A percentile compares a stretch with the other conserved stretches of the same genome.
Conservation (phyloP, 2,329 filamentous ascomycete species). For the Microsporum audouinii region DNA sequence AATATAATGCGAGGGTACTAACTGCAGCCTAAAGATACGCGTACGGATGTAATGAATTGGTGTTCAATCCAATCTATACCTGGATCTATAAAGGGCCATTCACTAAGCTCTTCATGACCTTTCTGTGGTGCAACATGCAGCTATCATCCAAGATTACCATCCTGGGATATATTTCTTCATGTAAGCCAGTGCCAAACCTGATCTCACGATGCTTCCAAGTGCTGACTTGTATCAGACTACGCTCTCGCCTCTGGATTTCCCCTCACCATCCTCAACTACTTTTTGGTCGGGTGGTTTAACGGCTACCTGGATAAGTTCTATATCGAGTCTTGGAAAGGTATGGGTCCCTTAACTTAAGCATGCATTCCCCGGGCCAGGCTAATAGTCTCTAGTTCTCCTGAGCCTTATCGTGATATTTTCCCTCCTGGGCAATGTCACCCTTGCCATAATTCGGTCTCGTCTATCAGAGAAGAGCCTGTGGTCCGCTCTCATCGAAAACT, state of each 20-base stretch:
- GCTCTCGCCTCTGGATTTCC: slow-evolving; percentile 57
- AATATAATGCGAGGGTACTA: background rate
- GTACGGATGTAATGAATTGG: slow-evolving; percentile 69
- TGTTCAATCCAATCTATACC: slow-evolving; percentile 65
- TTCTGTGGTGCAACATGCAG: slow-evolving; percentile 55
- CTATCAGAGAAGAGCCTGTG: slow-evolving; percentile 44
- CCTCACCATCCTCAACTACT: slow-evolving; percentile 59
- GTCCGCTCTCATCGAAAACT: slow-evolving; percentile 42
- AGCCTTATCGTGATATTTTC: slow-evolving; percentile 54
- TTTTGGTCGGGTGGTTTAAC: slow-evolving; percentile 60
- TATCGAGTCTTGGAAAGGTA: slow-evolving; percentile 50
- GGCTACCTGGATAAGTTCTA: slow-evolving; percentile 57
- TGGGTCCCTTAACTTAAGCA: slow-evolving; percentile 40
- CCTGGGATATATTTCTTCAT: slow-evolving; percentile 58
- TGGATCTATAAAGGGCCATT: slow-evolving; percentile 67
- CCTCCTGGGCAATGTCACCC: slow-evolving; percentile 47
- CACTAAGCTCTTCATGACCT: slow-evolving; percentile 64
- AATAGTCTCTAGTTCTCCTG: slow-evolving; percentile 14
- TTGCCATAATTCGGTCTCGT: slow-evolving; percentile 54
- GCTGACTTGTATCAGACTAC: slow-evolving; percentile 38
- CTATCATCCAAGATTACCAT: slow-evolving; percentile 57
- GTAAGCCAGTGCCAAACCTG: slow-evolving; percentile 10
- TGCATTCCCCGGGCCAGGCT: background rate
- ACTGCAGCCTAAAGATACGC: slow-evolving; percentile 33
- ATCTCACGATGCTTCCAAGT: background rate